Base-by-base conservation (phyloP, 2,329 filamentous ascomycete species). In the Fusarium aywerte region DNA sequence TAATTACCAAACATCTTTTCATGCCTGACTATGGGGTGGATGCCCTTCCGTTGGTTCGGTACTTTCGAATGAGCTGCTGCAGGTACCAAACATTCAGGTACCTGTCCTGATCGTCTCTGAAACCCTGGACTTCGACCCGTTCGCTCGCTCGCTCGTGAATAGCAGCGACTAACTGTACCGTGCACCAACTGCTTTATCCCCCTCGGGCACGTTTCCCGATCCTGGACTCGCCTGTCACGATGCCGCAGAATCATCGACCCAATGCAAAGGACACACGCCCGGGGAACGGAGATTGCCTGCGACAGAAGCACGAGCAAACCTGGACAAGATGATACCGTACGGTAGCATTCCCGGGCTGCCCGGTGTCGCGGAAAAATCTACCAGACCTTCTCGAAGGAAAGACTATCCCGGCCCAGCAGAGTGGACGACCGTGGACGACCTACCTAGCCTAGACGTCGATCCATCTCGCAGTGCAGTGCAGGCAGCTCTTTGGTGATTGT, bases 361-460 rank as follows among this genome's bases (percentile, higher is more conserved):
- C 55, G 61, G 55, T 70, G 45, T 62, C 49, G 55, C 62, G 56
- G 58, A 62, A 58, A 49, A 55, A 45, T 58, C 58, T 58, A 58
- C 47, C 44, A 61, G 47, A 49, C 33, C 63, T 73, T 73, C 70
- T 68, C 61, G 70, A 73, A 73, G 70, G 58, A 65, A 50, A 70
- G 64, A 64, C 43, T 58, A 71, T 65, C 71, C 67, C 57, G 59
- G 62, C 65, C 69, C 70, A 71, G 58, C 47, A 52, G 55, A 61
- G 52, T 38, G 68, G 71, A 58, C 23, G 68, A 71, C 67, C 32
- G 32, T 35, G 16, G 32, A 35, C 40, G n/a, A 43, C 25, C 27
- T 43, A 16, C 11, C 40, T 16, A 43, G 40, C 40, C 71, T 72
- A 59, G 69, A 50, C 62, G 71, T 73, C 69, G 71, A 73, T 73